Evolutionary conservation across 345 rosid species (phyloP).

Genomic region (Melaleuca alternifolia): DNA sequence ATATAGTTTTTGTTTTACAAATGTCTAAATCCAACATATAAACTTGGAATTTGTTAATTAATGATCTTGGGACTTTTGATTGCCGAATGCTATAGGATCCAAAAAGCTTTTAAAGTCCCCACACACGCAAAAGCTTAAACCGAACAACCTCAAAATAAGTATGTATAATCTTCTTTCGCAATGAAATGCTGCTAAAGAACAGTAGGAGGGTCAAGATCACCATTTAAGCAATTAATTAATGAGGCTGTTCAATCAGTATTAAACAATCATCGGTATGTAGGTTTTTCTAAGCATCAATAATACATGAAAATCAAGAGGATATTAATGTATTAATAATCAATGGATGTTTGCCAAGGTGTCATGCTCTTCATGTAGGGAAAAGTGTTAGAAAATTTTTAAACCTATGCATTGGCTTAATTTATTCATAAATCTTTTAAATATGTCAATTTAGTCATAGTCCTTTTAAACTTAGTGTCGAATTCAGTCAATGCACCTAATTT

Average conservation of each 20-base stretch:
- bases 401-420: no score
- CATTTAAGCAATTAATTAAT: not conserved
- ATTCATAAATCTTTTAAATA: no score
- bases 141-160: not conserved
- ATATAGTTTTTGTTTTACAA: not conserved
- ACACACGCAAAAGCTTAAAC: not conserved
- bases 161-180: not conserved
- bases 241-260: not conserved
- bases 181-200: not conserved
- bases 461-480: no score
- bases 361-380: not conserved
- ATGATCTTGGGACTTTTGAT: not conserved
- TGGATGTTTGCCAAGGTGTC: not conserved
- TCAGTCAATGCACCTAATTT: no score
- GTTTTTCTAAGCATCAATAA: not conserved
- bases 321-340: not conserved
- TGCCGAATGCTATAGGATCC: not conserved
- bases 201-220: not conserved
- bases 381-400: no score
- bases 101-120: not conserved
- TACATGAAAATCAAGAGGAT: not conserved
- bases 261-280: not conserved
- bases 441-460: no score
- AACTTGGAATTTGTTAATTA: not conserved
- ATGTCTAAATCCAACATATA: not conserved